Evolutionary conservation across 2,329 filamentous ascomycete genomes (phyloP).

Genomic region (Ophidiomyces ophidiicola): DNA sequence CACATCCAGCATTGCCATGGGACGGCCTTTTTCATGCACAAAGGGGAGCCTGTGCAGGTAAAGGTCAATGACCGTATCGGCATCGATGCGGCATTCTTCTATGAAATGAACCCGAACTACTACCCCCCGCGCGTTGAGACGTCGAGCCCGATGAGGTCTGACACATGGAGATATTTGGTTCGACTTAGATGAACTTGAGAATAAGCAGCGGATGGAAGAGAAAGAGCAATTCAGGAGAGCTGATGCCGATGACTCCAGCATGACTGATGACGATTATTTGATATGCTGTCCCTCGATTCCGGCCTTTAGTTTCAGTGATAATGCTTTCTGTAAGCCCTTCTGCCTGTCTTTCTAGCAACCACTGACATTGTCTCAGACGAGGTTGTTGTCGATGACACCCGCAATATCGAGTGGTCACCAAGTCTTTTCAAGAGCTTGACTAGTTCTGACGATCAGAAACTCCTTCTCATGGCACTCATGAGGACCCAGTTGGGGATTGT

Average conservation of each 20-base stretch:
- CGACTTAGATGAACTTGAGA: slow-evolving; percentile 7
- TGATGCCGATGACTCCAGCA: too few species aligned
- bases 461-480: slow-evolving; percentile 12
- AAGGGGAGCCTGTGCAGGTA: slow-evolving; percentile 17
- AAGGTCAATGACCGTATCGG: slow-evolving; percentile 19
- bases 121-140: too few species aligned
- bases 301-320: slow-evolving; percentile 19
- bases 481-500: slow-evolving; percentile 14
- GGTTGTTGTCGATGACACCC: slow-evolving; percentile 15
- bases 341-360: neutral
- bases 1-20: slow-evolving; percentile 24
- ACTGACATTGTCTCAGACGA: slow-evolving; percentile 9
- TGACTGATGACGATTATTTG: slow-evolving; percentile 16
- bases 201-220: slow-evolving; percentile 8
- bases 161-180: too few species aligned
- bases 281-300: slow-evolving; percentile 17
- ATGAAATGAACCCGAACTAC: slow-evolving; percentile 20
- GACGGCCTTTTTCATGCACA: slow-evolving; percentile 25
- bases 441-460: slow-evolving; percentile 17
- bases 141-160: too few species aligned
- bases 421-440: slow-evolving; percentile 16
- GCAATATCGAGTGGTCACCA: slow-evolving; percentile 13
- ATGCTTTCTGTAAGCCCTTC: slow-evolving; percentile 17
- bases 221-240: slow-evolving; percentile 12
- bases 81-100: slow-evolving; percentile 18